phyloP scores from a whole-genome alignment of 371 early-diverging fungal species.

The Mucor mucedo region DNA sequence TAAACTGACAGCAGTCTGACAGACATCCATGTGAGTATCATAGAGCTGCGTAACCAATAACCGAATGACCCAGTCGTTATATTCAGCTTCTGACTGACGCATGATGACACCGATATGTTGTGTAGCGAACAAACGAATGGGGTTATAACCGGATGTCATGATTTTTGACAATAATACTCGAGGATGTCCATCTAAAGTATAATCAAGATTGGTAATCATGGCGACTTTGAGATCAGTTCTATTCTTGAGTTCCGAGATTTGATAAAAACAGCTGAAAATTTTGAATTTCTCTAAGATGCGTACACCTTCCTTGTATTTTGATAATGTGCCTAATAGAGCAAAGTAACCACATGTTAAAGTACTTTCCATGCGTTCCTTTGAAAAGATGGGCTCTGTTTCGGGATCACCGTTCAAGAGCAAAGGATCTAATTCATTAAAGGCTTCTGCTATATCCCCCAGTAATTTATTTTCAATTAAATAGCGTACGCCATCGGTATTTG shows the following conservation, averaged over 20 bases:
- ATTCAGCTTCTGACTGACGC: slow-evolving; percentile 63
- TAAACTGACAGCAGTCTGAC: slow-evolving; percentile 73
- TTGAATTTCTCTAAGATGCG: slow-evolving; percentile 75
- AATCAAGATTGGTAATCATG: slow-evolving; percentile 80
- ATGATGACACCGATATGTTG: slow-evolving; percentile 71
- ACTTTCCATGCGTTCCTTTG: slow-evolving; percentile 74
- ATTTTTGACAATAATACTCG: slow-evolving; percentile 82
- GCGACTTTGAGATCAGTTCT: slow-evolving; percentile 82
- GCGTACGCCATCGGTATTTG: slow-evolving; percentile 70
- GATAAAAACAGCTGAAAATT: slow-evolving; percentile 81
- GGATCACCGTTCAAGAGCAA: slow-evolving; percentile 26
- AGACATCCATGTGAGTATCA: slow-evolving; percentile 79
- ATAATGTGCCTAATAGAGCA: slow-evolving; percentile 72
- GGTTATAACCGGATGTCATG: slow-evolving; percentile 82
- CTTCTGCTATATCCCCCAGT: slow-evolving; percentile 69
- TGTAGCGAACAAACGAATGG: slow-evolving; percentile 81
- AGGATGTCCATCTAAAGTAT: slow-evolving; percentile 84
- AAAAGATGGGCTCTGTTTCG: slow-evolving; percentile 76
- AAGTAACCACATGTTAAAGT: slow-evolving; percentile 82
- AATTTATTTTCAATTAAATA: slow-evolving; percentile 73
- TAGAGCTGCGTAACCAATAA: slow-evolving; percentile 81
- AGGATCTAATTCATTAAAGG: slow-evolving; percentile 76
- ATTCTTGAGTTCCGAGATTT: slow-evolving; percentile 78
- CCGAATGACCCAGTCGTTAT: slow-evolving; percentile 79
- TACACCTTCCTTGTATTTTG: slow-evolving; percentile 70